Evolutionary conservation across 2,329 filamentous ascomycete genomes (phyloP).

Genomic region (Penicillium sp.): DNA sequence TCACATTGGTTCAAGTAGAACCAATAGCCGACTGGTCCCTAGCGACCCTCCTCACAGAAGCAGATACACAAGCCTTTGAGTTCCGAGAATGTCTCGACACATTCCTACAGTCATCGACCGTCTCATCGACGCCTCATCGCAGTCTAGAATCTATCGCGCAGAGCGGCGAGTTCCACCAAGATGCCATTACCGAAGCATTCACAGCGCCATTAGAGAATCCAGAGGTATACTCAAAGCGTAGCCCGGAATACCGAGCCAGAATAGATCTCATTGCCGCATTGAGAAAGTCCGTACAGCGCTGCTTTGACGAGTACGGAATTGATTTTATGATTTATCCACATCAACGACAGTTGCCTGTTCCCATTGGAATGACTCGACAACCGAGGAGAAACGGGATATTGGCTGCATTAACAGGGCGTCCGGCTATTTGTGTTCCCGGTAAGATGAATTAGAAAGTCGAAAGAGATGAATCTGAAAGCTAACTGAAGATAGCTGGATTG

Average conservation of each 20-base stretch:
- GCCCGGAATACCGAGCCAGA: constrained; percentile 46
- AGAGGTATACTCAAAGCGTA: constrained; percentile 49
- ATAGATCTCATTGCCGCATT: constrained; percentile 50
- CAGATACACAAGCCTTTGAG: constrained; percentile 59
- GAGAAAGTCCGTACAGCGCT: constrained; percentile 46
- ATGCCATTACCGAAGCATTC: constrained; percentile 52
- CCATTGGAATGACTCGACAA: constrained; percentile 52
- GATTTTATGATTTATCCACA: constrained; percentile 60
- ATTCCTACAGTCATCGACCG: constrained; percentile 47
- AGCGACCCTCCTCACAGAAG: constrained; percentile 33
- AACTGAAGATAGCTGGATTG: constrained; percentile 39
- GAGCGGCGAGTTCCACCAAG: constrained; percentile 47
- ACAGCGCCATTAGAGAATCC: constrained; percentile 50
- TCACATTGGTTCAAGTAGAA: constrained; percentile 48
- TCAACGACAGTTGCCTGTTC: constrained; percentile 58
- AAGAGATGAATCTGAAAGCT: no score
- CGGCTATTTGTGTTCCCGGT: constrained; percentile 45
- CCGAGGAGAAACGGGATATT: constrained; percentile 55
- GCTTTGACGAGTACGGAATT: constrained; percentile 47
- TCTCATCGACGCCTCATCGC: constrained; percentile 17
- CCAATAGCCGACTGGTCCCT: constrained; percentile 26
- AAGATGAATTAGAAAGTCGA: constrained; percentile 21
- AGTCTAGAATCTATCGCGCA: constrained; percentile 49
- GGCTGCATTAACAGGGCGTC: constrained; percentile 49
- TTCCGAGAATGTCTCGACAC: constrained; percentile 51